phyloP scores from a whole-genome alignment of 805 yeast species.

The Yarrowia keelungensis region DNA sequence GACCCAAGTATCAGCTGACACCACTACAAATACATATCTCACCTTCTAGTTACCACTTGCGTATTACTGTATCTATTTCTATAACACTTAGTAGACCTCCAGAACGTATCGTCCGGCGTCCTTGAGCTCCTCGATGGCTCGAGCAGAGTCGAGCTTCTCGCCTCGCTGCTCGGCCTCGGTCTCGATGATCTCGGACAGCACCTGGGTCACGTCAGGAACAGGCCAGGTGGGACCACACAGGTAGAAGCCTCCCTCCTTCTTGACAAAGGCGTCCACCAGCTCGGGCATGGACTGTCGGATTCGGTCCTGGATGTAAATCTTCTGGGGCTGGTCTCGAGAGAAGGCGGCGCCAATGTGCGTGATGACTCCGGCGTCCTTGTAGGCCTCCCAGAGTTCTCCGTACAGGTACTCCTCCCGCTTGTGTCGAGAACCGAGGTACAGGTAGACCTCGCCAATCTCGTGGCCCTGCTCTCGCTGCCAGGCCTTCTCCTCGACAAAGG shows the following conservation, averaged over 20 bases:
- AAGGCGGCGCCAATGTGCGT: constrained; percentile 98
- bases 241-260: constrained; percentile 86
- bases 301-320: constrained; percentile 93
- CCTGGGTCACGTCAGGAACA: constrained; percentile 92
- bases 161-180: constrained; percentile 76
- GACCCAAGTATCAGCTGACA: no score
- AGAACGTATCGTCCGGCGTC: constrained; percentile 89
- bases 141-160: constrained; percentile 70
- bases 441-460: constrained; percentile 85
- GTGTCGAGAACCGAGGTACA: constrained; percentile 94
- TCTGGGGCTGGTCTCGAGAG: constrained; percentile 95
- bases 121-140: constrained; percentile 90
- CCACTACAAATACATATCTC: no score
- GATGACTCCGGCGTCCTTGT: constrained; percentile 86
- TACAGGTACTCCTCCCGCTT: constrained; percentile 92
- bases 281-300: constrained; percentile 77
- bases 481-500: constrained; percentile 91
- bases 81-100: constrained; percentile 74
- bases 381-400: constrained; percentile 98
- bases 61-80: neutral
- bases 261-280: constrained; percentile 78
- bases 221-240: constrained; percentile 99
- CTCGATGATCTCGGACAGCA: constrained; percentile 78
- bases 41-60: no score
- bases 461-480: constrained; percentile 91